These are phyloP conservation scores for Pseudocercospora crystallina DNA, from an alignment of 2,329 filamentous ascomycete species.

Conservation along the genomic window DNA sequence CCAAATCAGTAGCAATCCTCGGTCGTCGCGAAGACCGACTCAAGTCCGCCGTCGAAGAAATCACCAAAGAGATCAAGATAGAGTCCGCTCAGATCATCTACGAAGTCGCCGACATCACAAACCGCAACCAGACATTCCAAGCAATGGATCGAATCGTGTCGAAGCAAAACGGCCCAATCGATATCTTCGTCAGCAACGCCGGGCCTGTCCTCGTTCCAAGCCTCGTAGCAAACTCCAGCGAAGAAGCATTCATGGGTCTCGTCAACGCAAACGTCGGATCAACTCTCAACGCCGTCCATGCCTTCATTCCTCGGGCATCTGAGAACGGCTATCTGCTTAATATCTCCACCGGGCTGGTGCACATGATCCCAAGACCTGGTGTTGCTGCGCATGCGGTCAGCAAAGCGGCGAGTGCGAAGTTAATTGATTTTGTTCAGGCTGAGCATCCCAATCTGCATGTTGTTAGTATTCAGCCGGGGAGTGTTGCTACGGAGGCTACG, in stretches of 20 bases:
- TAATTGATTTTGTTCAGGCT: slow-evolving; percentile 7
- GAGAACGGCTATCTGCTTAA: slow-evolving; percentile 28
- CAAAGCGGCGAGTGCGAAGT: slow-evolving; percentile 8
- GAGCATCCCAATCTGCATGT: slow-evolving; percentile 8
- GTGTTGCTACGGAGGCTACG: slow-evolving; percentile 8
- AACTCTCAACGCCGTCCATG: slow-evolving; percentile 6
- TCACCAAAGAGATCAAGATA: slow-evolving; percentile 6
- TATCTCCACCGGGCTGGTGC: slow-evolving; percentile 36
- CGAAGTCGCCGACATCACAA: slow-evolving; percentile 16
- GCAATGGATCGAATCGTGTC: not conserved
- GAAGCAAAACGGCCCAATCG: not conserved
- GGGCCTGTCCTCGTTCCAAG: not conserved
- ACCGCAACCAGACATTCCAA: not conserved
- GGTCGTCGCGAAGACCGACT: slow-evolving; percentile 14
- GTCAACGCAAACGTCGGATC: slow-evolving; percentile 3
- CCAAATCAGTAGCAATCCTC: slow-evolving; percentile 20
- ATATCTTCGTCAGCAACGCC: slow-evolving; percentile 11
- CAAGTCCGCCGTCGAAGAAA: slow-evolving; percentile 14
- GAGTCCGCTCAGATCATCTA: slow-evolving; percentile 15
- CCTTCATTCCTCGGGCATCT: slow-evolving; percentile 3
- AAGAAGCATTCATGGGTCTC: not conserved
- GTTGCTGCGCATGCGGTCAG: slow-evolving; percentile 7
- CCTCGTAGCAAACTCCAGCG: not conserved
- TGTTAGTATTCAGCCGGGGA: slow-evolving; percentile 15
- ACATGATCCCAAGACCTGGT: slow-evolving; percentile 24